Evolutionary conservation across 371 early-diverging fungal genomes (phyloP), one percentile per base, ranked within the genome.

Genomic region (Apophysomyces elegans): DNA sequence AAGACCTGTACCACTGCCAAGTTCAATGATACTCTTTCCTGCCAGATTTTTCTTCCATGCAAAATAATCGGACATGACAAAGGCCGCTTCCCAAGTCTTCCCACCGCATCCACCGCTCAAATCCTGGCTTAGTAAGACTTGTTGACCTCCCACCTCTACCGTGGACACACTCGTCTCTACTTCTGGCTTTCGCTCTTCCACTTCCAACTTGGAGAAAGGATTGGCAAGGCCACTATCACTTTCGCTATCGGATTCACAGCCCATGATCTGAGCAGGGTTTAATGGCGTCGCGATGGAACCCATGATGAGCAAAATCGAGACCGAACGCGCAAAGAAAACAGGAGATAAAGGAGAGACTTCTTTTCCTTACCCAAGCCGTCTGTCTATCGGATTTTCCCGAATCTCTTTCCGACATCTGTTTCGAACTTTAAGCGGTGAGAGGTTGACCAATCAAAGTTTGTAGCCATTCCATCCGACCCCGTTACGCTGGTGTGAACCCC

Each of bases 1-100:
- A 5, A 84, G 62, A 16, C 84, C 84, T 14, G 84, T 84, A 2
- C 84, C 84, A 63, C 75, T 63, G 47, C 84, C 84, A 12, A 83
- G 38, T 38, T 83, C 83, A 12, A 83, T 57, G 1, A 80, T 59
- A 7, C 54, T 61, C 16, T 73, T 76, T 16, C 72, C 64, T 6
- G 58, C 9, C 18, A 81, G 72, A 1, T 69, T 50, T 35, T 76
- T 58, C 45, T 76, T 77, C 80, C 80, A 77, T 37, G 78, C 65
- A 18, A 79, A 46, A 59, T 84, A 81, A 32, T 79, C 70, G 39
- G 78, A 62, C 73, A 80, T 73, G n/a, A 81, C 70, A 71, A 72
- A 58, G 3, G 81, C 80, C 5, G 77, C 78, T 67, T 77, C 74
- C 84, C 84, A 84, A 4, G 70, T 81, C 64, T 73, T 76, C 14